Evolutionary conservation across 768 basidiomycete genomes (phyloP), one percentile per base, ranked within the genome.

Genomic region (Tephrocybe sp.): DNA sequence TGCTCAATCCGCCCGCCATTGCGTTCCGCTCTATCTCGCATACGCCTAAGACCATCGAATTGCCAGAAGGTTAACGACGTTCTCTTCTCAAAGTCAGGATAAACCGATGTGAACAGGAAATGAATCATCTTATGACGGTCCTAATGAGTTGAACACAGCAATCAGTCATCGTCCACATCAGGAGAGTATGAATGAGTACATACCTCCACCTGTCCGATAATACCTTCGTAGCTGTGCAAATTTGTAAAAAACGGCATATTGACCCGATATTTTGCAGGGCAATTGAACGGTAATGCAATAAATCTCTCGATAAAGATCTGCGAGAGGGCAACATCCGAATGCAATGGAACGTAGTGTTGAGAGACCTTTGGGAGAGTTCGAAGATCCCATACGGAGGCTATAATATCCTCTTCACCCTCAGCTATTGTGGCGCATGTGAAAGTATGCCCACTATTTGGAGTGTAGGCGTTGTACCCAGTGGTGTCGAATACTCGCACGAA

Each of bases 351-450:
- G 10, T 23, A 34, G 19, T 9, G 38, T 35, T 34, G 49, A 3
- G 12, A 2, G 12, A 41, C 42, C 33, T 12, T 19, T 12, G 20
- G 19, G n/a, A 51, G 30, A 11, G 11, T 45, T 19, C 49, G 49
- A 40, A 51, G 43, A 17, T 51, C 43, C 49, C 49, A 51, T 31
- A 51, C 5, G 36, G 49, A 51, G 19, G 38, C 43, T 10, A 44
- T 23, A 17, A 36, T 17, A 22, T 43, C 42, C 17, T 41, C 40
- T 2, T 17, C n/a, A 39, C 19, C 39, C 10, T 22, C 1, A 34
- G 40, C 39, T 8, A 1, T 13, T 8, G 35, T 44, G 23, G 22
- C 23, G 16, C 30, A 22, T 20, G 42, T 44, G 17, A 45, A 51
- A 10, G 49, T 51, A 9, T 51, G 49, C 20, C 49, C 49, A 39